Base-by-base conservation (phyloP, 176 grass and related monocot species). In the Melocanna baccifera region DNA sequence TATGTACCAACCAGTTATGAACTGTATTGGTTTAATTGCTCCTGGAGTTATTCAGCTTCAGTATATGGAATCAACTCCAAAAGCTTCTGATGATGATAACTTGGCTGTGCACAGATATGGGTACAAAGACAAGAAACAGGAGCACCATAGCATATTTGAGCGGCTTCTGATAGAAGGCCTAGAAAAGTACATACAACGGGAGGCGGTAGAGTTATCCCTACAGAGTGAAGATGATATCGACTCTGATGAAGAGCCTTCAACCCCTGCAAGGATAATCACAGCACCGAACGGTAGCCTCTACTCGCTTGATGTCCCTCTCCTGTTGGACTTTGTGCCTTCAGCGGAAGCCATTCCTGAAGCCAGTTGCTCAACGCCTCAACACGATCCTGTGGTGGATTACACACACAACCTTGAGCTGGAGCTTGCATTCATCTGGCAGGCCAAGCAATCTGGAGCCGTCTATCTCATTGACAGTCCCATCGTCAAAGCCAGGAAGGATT, bases 121-220 rank as follows among this genome's bases (percentile, higher is more conserved):
- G n/a, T 98, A 95, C 86, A 98, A 98, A 87, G 96, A 96, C 58
- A 89, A 89, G 67, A 95, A 87, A 52, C 92, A 96, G 68, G 96
- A 96, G 66, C 66, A 91, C 73, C 89, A 96, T 29, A 83, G 69
- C 65, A 79, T 86, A 67, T 99, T 99, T 84, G 96, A 99, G 83
- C 87, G 86, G 36, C 88, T 96, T 53, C 71, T 99, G 51, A 94
- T 96, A 77, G 89, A 91, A 80, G 89, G 93, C 73, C 91, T 99
- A 0, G 91, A 98, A 36, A 96, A 92, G 74, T 99, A 84, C 62
- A 94, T 99, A 86, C 77, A 91, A 23, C 57, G 90, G 87, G 93
- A 96, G 87, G 96, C 89, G 22, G 91, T 90, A 78, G 93, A 99
- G 86, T 68, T 92, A 50, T 95, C 91, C 57, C 73, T 99, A 22